phyloP scores from a whole-genome alignment of 768 basidiomycete genomes.

The Chalciporus chontae region DNA sequence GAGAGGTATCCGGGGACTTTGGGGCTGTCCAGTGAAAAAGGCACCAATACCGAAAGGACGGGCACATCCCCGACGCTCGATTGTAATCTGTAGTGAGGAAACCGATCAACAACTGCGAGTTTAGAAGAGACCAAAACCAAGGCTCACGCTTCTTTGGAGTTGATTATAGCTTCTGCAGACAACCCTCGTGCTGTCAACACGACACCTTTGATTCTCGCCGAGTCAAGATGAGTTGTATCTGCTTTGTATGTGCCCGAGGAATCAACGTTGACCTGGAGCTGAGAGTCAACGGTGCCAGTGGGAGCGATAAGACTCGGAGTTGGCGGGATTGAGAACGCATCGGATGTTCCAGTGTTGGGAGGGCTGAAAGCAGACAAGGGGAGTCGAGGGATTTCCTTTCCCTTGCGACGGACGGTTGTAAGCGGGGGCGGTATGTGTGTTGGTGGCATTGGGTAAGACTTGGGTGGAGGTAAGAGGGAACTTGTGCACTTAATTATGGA shows the following conservation, averaged over 20 bases:
- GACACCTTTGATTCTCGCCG: conserved; percentile 54
- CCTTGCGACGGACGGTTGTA: conserved; percentile 53
- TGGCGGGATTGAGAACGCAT: conserved; percentile 63
- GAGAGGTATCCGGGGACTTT: conserved; percentile 37
- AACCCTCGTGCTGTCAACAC: conserved; percentile 50
- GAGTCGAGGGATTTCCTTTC: conserved; percentile 65
- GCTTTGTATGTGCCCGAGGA: conserved; percentile 22
- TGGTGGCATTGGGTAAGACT: neutral
- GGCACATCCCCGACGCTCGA: conserved; percentile 26
- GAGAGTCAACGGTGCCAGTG: conserved; percentile 60
- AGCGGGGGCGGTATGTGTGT: conserved; percentile 19
- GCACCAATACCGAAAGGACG: conserved; percentile 56
- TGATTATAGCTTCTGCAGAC: conserved; percentile 37
- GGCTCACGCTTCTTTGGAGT: conserved; percentile 39
- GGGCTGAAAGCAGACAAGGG: conserved; percentile 75
- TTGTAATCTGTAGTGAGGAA: conserved; percentile 16
- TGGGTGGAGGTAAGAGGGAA: neutral
- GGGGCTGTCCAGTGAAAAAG: conserved; percentile 55
- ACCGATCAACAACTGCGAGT: neutral
- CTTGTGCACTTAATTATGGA: neutral
- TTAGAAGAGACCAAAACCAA: neutral
- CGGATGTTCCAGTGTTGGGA: conserved; percentile 62
- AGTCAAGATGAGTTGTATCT: conserved; percentile 37
- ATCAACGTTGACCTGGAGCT: conserved; percentile 46
- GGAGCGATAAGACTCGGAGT: conserved; percentile 70